These are phyloP conservation scores for Diaporthe caulivora DNA, from an alignment of 2,329 filamentous ascomycete genomes.

Conservation along the genomic window DNA sequence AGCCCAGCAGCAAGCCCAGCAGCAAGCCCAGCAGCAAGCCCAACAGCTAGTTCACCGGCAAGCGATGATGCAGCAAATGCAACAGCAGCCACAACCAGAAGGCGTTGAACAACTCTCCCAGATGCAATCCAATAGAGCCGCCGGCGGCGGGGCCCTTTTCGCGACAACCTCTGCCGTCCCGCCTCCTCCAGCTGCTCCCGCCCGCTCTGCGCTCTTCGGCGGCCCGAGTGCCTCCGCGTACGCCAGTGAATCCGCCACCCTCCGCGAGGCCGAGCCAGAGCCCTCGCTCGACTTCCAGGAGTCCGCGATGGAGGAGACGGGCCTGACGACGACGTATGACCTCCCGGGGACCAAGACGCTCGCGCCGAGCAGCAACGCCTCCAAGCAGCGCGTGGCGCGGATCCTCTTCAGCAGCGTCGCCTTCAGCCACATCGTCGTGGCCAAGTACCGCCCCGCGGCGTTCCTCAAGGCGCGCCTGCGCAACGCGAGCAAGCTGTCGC, in stretches of 20 bases:
- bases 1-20: neutral
- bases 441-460: conserved; percentile 71
- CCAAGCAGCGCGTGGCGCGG: conserved; percentile 71
- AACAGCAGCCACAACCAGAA: neutral
- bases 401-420: conserved; percentile 62
- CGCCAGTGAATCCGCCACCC: conserved; percentile 40
- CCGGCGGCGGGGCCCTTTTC: too few relatives aligned
- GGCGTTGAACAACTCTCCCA: too few relatives aligned
- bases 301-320: conserved; percentile 68
- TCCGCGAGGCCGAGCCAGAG: conserved; percentile 42
- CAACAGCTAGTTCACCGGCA: too few relatives aligned
- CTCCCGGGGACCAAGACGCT: conserved; percentile 70
- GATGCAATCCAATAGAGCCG: too few relatives aligned
- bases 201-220: neutral
- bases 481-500: conserved; percentile 67
- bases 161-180: neutral
- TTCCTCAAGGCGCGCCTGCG: conserved; percentile 70
- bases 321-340: conserved; percentile 72
- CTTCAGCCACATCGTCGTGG: conserved; percentile 70
- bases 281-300: conserved; percentile 61
- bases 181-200: neutral
- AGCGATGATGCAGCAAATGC: neutral
- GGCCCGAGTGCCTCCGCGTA: neutral
- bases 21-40: neutral
- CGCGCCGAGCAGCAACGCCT: conserved; percentile 60